These are phyloP conservation scores for Betula pendula DNA, from an alignment of 306 rosid species.

Conservation along the genomic window DNA sequence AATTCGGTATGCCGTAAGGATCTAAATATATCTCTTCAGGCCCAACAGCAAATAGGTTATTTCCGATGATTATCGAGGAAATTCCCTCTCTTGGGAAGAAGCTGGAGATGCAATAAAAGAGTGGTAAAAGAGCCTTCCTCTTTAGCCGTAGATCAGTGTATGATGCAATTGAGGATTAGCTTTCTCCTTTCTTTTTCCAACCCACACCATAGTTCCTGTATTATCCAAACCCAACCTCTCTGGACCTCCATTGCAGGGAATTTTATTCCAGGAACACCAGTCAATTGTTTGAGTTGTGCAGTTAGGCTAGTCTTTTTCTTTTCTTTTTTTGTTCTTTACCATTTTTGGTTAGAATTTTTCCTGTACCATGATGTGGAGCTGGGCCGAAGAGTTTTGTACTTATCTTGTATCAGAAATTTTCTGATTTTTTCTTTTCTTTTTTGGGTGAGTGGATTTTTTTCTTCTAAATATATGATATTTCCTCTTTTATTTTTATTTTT, in stretches of 20 bases:
- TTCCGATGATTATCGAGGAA: conserved; percentile 8
- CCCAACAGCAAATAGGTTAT: conserved; percentile 13
- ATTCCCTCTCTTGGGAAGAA: conserved; percentile 2
- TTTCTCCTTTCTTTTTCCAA: not conserved
- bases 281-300: not conserved
- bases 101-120: conserved; percentile 6
- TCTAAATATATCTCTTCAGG: conserved; percentile 23
- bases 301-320: not conserved
- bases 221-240: not conserved
- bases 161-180: conserved; percentile 12
- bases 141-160: conserved; percentile 20
- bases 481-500: too few species aligned
- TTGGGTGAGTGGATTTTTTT: not conserved
- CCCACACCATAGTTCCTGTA: not conserved
- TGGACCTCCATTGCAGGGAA: not conserved
- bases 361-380: conserved; percentile 3
- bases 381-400: not conserved
- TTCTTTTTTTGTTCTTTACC: too few species aligned
- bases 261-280: not conserved
- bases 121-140: not conserved
- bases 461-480: not conserved
- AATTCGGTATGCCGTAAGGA: conserved; percentile 62
- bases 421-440: not conserved
- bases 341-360: conserved; percentile 2
- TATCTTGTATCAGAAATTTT: not conserved